phyloP scores from a whole-genome alignment of 225 moss, liverwort and hornwort genomes.

The Marchantia paleacea region DNA sequence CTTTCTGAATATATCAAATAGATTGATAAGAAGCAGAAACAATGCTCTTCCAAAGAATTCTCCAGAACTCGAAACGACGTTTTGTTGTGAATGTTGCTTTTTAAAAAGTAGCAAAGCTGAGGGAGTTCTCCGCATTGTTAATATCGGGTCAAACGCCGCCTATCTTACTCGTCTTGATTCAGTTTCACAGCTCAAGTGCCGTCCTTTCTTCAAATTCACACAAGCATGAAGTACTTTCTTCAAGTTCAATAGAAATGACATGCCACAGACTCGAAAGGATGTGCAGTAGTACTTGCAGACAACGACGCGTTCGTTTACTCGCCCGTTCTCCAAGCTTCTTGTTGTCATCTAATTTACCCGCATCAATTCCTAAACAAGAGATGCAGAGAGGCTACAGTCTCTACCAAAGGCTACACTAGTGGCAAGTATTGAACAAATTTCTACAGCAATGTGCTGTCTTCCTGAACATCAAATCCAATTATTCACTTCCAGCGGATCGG shows the following conservation, averaged over 20 bases:
- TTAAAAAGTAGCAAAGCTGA: too few relatives aligned
- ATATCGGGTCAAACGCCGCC: too few relatives aligned
- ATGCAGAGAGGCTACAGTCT: background rate
- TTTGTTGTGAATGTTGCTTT: too few relatives aligned
- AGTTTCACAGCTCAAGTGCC: too few relatives aligned
- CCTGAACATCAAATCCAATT: background rate
- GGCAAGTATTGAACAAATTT: background rate
- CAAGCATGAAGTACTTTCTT: too few relatives aligned
- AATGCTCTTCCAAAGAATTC: too few relatives aligned
- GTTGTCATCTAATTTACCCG: background rate
- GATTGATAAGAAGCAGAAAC: too few relatives aligned
- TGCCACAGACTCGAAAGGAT: background rate
- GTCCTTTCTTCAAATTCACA: too few relatives aligned
- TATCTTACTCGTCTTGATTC: too few relatives aligned
- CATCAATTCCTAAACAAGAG: background rate
- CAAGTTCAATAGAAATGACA: background rate
- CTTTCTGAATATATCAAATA: too few relatives aligned
- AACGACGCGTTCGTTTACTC: background rate
- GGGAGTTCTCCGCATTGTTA: too few relatives aligned
- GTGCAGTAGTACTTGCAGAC: background rate
- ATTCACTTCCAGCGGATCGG: slow-evolving; percentile 42
- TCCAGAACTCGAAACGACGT: too few relatives aligned
- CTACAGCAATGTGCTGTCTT: background rate
- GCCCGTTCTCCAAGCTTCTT: background rate
- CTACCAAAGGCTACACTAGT: background rate